phyloP scores from a whole-genome alignment of 75 land plant species.

The Sequoia sempervirens region DNA sequence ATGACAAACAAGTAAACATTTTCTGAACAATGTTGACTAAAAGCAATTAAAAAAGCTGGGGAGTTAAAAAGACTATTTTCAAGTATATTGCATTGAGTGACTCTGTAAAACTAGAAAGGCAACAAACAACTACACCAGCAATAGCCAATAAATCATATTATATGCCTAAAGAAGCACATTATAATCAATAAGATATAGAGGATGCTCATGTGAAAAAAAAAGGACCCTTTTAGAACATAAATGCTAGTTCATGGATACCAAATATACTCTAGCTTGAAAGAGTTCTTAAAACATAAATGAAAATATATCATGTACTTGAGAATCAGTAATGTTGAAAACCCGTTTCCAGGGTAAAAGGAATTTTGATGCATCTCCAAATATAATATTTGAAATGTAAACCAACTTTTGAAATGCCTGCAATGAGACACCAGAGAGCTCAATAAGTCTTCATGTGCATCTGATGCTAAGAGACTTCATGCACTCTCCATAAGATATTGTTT shows the following conservation, averaged over 20 bases:
- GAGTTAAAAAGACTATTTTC: not conserved
- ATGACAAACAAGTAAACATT: not conserved
- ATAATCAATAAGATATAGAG: not conserved
- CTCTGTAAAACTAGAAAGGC: not conserved
- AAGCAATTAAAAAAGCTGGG: not conserved
- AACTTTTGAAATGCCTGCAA: conserved; percentile 97
- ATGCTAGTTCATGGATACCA: not conserved
- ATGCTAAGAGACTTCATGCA: not conserved
- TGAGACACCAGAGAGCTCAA: conserved; percentile 12
- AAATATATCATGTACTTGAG: conserved; percentile 54
- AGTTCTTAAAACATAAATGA: not conserved
- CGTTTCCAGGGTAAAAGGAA: conserved; percentile 99
- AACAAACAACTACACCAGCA: not conserved
- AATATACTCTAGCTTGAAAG: not conserved
- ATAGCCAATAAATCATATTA: not conserved
- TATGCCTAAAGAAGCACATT: not conserved
- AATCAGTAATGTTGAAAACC: conserved; percentile 86
- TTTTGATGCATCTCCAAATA: conserved; percentile 92
- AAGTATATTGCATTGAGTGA: not conserved
- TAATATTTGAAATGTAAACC: conserved; percentile 86
- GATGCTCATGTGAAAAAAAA: not conserved
- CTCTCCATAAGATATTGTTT: not conserved
- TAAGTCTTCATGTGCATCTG: not conserved
- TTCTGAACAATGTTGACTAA: not conserved
- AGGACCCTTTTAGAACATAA: not conserved